Percentiles rank a stretch among this genome's conserved stretches.
These are phyloP conservation scores for Trypanosoma theileri DNA, from an alignment of 208 protist species.

Conservation along the genomic window DNA sequence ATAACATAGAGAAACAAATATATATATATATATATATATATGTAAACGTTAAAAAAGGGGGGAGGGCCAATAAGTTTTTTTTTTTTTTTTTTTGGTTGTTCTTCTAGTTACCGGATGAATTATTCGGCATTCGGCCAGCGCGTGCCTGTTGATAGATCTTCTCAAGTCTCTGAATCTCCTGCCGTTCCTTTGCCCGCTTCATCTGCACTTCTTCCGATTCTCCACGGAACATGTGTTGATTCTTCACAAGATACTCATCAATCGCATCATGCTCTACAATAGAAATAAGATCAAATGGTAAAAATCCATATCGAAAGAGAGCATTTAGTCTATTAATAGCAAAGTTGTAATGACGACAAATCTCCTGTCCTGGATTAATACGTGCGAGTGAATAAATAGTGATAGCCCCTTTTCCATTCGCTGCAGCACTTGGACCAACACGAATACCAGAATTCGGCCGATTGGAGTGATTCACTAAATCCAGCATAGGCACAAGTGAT, in stretches of 20 bases:
- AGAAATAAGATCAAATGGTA: constrained; percentile 89
- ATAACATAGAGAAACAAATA: too few species aligned
- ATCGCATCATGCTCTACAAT: constrained; percentile 84
- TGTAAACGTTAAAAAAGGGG: too few species aligned
- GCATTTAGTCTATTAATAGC: constrained; percentile 72
- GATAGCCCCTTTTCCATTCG: constrained; percentile 58
- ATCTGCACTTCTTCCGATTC: constrained; percentile 51
- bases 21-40: too few species aligned
- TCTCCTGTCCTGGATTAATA: constrained; percentile 76
- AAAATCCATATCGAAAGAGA: constrained; percentile 89
- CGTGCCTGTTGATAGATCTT: constrained; percentile 65
- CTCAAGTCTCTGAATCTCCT: constrained; percentile 68
- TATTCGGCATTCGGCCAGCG: not conserved
- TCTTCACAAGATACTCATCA: constrained; percentile 69
- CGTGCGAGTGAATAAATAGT: constrained; percentile 73
- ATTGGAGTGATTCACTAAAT: constrained; percentile 90
- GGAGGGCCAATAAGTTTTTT: too few species aligned
- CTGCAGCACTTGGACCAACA: constrained; percentile 53
- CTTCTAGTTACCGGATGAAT: not conserved
- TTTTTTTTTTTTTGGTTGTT: too few species aligned
- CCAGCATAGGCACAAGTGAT: constrained; percentile 73
- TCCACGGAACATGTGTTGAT: constrained; percentile 53
- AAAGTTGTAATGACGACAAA: constrained; percentile 93
- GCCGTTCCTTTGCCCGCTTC: constrained; percentile 36
- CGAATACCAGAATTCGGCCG: constrained; percentile 76